These are phyloP conservation scores for Phytophthora agathidicida DNA, from an alignment of 352 stramenopile genomes.

Conservation along the genomic window DNA sequence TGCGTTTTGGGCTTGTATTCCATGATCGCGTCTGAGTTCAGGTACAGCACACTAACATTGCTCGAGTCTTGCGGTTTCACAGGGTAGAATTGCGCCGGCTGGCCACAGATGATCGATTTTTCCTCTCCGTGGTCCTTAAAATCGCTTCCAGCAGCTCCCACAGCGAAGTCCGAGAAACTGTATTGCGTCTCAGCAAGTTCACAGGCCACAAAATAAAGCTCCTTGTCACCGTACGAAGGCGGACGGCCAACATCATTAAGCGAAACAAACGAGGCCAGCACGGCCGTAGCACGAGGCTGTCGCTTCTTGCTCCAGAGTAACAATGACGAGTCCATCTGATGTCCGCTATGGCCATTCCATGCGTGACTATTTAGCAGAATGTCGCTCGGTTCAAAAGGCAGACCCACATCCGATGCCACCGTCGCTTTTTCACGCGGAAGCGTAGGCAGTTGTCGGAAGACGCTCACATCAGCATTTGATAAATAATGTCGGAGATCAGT, in stretches of 20 bases:
- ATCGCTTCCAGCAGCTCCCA: conserved; percentile 47
- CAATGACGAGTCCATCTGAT: conserved; percentile 68
- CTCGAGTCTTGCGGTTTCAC: conserved; percentile 14
- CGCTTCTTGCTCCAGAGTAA: conserved; percentile 61
- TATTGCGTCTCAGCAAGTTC: conserved; percentile 63
- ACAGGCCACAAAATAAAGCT: conserved; percentile 62
- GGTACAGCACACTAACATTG: conserved; percentile 39
- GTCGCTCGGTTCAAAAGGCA: conserved; percentile 46
- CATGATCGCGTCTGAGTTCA: conserved; percentile 58
- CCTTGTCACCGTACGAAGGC: conserved; percentile 57
- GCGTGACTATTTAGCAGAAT: conserved; percentile 48
- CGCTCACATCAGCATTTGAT: conserved; percentile 40
- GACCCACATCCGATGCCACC: conserved; percentile 5
- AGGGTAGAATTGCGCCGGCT: conserved; percentile 51
- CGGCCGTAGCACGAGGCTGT: conserved; percentile 51
- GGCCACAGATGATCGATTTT: conserved; percentile 47
- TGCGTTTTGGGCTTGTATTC: conserved; percentile 35
- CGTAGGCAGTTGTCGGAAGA: conserved; percentile 40
- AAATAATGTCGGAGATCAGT: conserved; percentile 48
- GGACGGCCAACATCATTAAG: conserved; percentile 32
- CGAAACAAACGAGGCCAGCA: conserved; percentile 53
- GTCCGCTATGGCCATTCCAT: conserved; percentile 56
- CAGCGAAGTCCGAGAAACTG: conserved; percentile 51
- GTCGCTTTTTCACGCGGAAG: conserved; percentile 32
- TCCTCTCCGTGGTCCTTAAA: conserved; percentile 25